phyloP scores from a whole-genome alignment of 805 yeast genomes.

The Komagataella populi region DNA sequence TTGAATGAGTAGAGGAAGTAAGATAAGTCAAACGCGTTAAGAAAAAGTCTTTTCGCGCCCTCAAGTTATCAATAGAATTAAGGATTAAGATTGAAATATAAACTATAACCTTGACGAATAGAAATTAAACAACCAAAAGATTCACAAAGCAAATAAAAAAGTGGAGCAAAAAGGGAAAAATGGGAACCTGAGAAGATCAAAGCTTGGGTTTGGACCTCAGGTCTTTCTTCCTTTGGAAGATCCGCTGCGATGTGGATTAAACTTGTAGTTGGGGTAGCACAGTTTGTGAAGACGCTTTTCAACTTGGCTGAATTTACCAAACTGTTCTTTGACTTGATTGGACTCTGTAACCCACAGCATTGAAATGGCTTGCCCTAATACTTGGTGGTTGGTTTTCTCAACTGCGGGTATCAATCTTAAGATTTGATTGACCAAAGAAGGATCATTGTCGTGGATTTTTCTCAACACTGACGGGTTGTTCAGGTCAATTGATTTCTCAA shows the following conservation, averaged over 20 bases:
- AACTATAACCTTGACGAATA: not conserved
- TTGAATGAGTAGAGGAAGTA: not conserved
- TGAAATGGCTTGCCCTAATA: slow-evolving; percentile 26
- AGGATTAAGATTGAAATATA: not conserved
- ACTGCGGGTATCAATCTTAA: not conserved
- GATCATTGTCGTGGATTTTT: not conserved
- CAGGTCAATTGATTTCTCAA: not conserved
- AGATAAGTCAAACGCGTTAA: not conserved
- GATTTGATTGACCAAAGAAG: slow-evolving; percentile 13
- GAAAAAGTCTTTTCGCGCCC: not conserved
- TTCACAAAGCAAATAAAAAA: not conserved
- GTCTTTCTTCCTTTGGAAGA: not conserved
- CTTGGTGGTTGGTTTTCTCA: slow-evolving; percentile 21
- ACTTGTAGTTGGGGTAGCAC: slow-evolving; percentile 30
- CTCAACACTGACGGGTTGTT: not conserved
- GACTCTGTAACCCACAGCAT: slow-evolving; percentile 31
- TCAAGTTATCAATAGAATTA: not conserved
- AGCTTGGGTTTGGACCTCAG: not conserved
- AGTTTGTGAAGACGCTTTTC: slow-evolving; percentile 27
- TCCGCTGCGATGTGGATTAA: slow-evolving; percentile 21
- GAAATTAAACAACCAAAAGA: not conserved
- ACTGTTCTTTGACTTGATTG: slow-evolving; percentile 19
- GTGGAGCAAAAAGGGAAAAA: no score
- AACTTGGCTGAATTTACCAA: slow-evolving; percentile 21
- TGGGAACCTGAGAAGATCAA: no score